Evolutionary conservation across 176 grass and related monocot species (phyloP), one percentile per base, ranked within the genome.

Genomic region (Poa pratensis): DNA sequence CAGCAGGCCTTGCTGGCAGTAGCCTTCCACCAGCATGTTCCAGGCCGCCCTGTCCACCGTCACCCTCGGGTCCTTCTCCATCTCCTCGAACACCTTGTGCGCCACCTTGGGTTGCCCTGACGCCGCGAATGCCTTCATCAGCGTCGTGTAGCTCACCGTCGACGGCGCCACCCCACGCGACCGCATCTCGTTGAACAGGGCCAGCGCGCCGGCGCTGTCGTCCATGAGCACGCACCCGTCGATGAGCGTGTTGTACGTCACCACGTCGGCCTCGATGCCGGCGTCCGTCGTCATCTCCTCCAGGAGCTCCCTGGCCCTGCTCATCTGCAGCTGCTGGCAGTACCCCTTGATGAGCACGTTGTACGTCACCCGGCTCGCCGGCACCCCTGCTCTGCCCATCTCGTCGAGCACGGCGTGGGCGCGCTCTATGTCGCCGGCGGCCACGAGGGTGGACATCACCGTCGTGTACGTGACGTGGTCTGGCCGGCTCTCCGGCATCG

Each of bases 261-360:
- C 93, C 27, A 93, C 93, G 81, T 90, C 88, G 20, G 95, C 93
- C 40, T 68, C 6, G 72, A 97, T 83, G 19, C 86, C 86, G 54
- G 60, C 34, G 23, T 17, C 64, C 17, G 28, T 20, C 12, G 79
- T 13, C 93, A 93, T 93, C 72, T 86, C 83, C 22, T 40, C 30
- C 5, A 89, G 48, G 48, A 98, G 80, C 53, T 89, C 89, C 85
- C 71, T 90, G 28, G 96, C 93, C 76, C 82, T 84, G 68, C 75
- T 22, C 0, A 92, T 75, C 86, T 90, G 93, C 53, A 93, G 89
- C 86, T 95, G 88, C 50, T 87, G 86, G 87, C 95, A 98, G 77
- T 95, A 95, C 27, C 95, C 95, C 86, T 90, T 98, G 77, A 98
- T 83, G 35, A 98, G 89, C 24, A 98, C 93, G 70, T 98, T 98